These are phyloP conservation scores for Ganoderma lucidum DNA, from an alignment of 1,284 basidiomycete genomes.

Conservation along the genomic window DNA sequence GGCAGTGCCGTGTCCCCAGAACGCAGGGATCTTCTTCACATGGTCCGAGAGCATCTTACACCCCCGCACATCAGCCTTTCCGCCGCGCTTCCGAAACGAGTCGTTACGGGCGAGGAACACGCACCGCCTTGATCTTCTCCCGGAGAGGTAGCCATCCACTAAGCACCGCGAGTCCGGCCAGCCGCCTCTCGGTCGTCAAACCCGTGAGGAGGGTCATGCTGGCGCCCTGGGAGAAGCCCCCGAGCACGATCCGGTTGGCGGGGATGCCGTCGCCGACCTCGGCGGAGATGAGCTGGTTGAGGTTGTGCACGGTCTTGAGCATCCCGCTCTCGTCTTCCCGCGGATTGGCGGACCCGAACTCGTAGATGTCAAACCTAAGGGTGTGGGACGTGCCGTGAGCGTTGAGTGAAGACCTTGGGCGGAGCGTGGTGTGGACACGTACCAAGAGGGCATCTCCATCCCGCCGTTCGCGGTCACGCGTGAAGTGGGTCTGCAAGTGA, in stretches of 20 bases:
- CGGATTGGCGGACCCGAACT: conserved; percentile 64
- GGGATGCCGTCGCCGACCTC: conserved; percentile 80
- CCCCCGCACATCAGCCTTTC: neutral
- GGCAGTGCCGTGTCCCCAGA: conserved; percentile 87
- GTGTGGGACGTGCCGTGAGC: conserved; percentile 15
- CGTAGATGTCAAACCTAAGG: conserved; percentile 79
- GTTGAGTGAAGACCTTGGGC: conserved; percentile 13
- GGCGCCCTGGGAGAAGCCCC: conserved; percentile 91
- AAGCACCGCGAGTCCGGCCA: conserved; percentile 78
- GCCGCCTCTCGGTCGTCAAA: conserved; percentile 69
- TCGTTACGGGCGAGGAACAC: conserved; percentile 32
- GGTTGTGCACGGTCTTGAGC: conserved; percentile 63
- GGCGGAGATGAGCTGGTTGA: conserved; percentile 76
- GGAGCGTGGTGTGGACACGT: conserved; percentile 28
- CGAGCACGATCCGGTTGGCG: conserved; percentile 75
- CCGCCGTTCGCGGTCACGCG: conserved; percentile 75
- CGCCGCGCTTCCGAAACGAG: neutral
- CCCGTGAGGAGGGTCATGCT: conserved; percentile 82
- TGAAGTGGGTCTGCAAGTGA: conserved; percentile 53
- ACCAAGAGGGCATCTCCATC: conserved; percentile 79
- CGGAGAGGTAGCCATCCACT: conserved; percentile 82
- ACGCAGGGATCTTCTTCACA: conserved; percentile 74
- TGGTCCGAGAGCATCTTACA: conserved; percentile 64
- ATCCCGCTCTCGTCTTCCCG: conserved; percentile 80
- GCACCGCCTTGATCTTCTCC: conserved; percentile 69